Evolutionary conservation across 495 filamentous ascomycete genomes (phyloP), one percentile per base, ranked within the genome.

Genomic region (Lentithecium fluviatile): DNA sequence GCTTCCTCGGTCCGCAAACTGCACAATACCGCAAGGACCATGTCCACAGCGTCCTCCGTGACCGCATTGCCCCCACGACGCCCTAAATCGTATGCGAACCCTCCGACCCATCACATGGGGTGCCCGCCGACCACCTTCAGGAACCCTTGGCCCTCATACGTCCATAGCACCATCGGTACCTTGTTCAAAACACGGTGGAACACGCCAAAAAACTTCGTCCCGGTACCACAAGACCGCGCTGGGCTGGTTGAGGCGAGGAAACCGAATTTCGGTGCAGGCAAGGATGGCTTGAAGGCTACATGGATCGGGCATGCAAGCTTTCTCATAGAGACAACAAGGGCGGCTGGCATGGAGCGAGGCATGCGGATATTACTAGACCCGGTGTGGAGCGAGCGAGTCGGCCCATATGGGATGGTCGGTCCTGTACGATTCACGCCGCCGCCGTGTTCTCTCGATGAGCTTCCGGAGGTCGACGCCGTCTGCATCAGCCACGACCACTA

Each of bases 141-240:
- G 13, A 84, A 83, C 53, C 81, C 81, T 1, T 84, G 81, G 81
- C 78, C 79, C 0, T 82, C 79, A 24, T 79, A 73, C 66, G 58
- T 69, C 26, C 70, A 67, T 21, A 71, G 70, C 0, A 68, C 70
- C 0, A 49, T 45, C 11, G 21, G 68, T 1, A 58, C 73, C 25
- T 24, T 68, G 26, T 34, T 67, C 25, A 50, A 66, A 29, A 49
- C 53, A n/a, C 64, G 67, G 7, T 76, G 74, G 51, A 21, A 26
- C 0, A 57, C 65, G 0, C 55, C 66, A 10, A 57, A 69, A 34
- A 72, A 74, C 36, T 73, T 72, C 58, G 67, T 71, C 21, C 75
- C 75, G 6, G 73, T 78, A 0, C 75, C 75, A 1, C 6, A 17
- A 13, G 56, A 67, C 17, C 60, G 69, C 12, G 45, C 45, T 1